Evolutionary conservation across 192 early-diverging fungal species (phyloP), one percentile per base, ranked within the genome.

Genomic region (Coemansia sp.): DNA sequence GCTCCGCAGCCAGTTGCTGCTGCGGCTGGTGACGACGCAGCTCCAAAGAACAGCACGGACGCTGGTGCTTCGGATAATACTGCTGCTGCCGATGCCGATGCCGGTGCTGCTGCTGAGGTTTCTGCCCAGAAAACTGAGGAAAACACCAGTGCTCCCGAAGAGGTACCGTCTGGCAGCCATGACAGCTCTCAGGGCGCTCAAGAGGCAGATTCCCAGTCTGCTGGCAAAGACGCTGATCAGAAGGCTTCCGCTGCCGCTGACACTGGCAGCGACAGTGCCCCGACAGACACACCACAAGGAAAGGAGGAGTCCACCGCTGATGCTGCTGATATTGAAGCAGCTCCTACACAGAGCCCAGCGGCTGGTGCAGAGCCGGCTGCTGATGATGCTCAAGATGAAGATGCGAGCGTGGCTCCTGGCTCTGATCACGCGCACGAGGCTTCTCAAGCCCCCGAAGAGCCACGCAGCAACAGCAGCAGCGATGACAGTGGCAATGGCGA

Each of bases 141-240:
- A 41, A 39, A 16, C 40, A 61, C 18, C 19, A 51, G 32, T 21
- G 22, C 42, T 69, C 32, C 59, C 40, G 26, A 26, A 3, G 41
- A 48, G 12, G 42, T 45, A 11, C 60, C 61, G 18, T 47, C 67
- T 59, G 66, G 43, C 13, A 43, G 26, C 41, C 40, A 46, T 21
- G 52, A 16, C 41, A 19, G 26, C 26, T 26, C 52, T 60, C 52
- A 71, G 41, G 58, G 51, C 36, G 18, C 61, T 26, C 26, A 21
- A 19, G 47, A 62, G 12, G 69, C 61, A 60, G 49, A 52, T 47
- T 62, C 61, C 58, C 61, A 60, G 54, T 13, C 47, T 74, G 49
- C 36, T 54, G 12, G 51, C 51, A 13, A 54, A 8, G 51, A 54
- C 46, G 49, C 21, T 36, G 47, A 18, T 37, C 41, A 57, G 16